Evolutionary conservation across 1,139 yeast species (phyloP), one percentile per base, ranked within the genome.

Genomic region (Lodderomyces pseudojiufengensis): DNA sequence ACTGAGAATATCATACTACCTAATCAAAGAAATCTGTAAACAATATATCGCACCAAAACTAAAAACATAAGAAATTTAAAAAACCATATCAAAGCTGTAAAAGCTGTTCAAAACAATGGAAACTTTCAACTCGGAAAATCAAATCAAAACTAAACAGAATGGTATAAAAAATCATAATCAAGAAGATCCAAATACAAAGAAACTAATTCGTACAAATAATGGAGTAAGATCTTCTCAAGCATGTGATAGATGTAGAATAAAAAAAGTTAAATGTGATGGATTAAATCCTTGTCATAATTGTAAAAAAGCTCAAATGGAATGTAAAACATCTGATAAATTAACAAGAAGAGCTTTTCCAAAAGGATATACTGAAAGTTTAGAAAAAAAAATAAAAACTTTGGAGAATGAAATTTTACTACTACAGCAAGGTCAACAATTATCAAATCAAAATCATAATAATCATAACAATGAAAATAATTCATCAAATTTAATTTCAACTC

Each of bases 261-360:
- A 84, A 48, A 84, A 84, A 58, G 80, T 82, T 47, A 81, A 80
- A 49, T 84, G 94, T 60, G 84, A 81, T 49, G 92, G 92, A 1
- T 63, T 71, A 40, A 68, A 76, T 2, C 90, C 92, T 2, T 84
- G 94, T 53, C 65, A 76, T 27, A 80, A 80, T 49, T 84, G 92
- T 52, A 60, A 64, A 31, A 75, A 74, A 46, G 77, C 79, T 26
- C 80, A 78, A 0, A 79, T 79, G 49, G 78, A 74, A 33, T 84
- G 94, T 55, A 73, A 77, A 33, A 82, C 84, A 5, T 76, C 84
- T 43, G 90, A 83, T 56, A 81, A 80, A 51, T 56, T 83, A 25
- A 78, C 87, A 0, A 65, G 94, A 53, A 65, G 87, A 41, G 84
- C 87, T 1, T 79, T 80, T 43, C 87, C 88, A 2, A 78, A 79